These are phyloP conservation scores for Hypoxylon sp. DNA, from an alignment of 2,329 filamentous ascomycete species.

Conservation along the genomic window DNA sequence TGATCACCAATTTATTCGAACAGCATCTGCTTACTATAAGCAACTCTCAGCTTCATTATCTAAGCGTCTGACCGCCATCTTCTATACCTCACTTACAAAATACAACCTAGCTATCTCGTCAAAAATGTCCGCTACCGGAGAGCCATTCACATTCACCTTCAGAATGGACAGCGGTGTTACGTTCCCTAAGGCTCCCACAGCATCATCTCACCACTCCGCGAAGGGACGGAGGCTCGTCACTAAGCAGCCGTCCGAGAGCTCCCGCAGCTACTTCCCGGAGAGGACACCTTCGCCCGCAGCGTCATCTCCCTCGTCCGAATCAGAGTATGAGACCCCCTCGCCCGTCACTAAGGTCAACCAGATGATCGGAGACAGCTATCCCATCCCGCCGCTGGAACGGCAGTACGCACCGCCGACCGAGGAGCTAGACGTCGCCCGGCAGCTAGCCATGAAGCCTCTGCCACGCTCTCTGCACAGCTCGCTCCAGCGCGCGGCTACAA, in stretches of 20 bases:
- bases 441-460: conserved; percentile 52
- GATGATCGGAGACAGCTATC: conserved; percentile 45
- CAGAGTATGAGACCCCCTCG: conserved; percentile 47
- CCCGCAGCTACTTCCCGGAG: conserved; percentile 46
- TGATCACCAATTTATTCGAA: conserved; percentile 5
- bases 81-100: not conserved
- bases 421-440: conserved; percentile 52
- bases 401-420: conserved; percentile 46
- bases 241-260: conserved; percentile 41
- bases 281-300: conserved; percentile 14
- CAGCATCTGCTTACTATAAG: conserved; percentile 16
- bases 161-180: conserved; percentile 19
- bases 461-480: conserved; percentile 52
- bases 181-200: conserved; percentile 26
- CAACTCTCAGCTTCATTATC: conserved; percentile 15
- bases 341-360: conserved; percentile 10
- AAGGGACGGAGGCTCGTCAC: conserved; percentile 13
- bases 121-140: conserved; percentile 26
- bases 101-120: conserved; percentile 13
- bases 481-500: conserved; percentile 48
- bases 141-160: conserved; percentile 29
- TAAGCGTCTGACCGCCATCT: conserved; percentile 30
- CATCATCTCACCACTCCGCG: conserved; percentile 8
- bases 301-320: conserved; percentile 41
- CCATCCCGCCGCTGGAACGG: conserved; percentile 51